A percentile compares a stretch with the other conserved stretches of the same genome.
phyloP scores from a whole-genome alignment of 805 yeast genomes.

The Lipomyces mesembrius region DNA sequence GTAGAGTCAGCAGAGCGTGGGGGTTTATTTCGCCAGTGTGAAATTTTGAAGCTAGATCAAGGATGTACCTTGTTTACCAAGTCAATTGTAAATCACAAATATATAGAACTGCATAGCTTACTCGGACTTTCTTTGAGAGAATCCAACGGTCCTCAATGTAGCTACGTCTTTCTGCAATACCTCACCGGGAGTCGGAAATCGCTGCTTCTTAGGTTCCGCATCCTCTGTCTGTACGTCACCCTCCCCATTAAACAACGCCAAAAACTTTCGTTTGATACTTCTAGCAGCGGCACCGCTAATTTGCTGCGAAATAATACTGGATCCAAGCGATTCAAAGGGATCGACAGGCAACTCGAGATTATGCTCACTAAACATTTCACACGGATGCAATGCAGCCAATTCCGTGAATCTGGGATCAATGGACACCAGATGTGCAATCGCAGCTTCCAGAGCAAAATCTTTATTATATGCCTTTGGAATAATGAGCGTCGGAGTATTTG shows the following conservation, averaged over 20 bases:
- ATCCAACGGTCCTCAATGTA: conserved; percentile 64
- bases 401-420: conserved; percentile 31
- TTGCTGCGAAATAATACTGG: conserved; percentile 70
- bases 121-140: conserved; percentile 68
- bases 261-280: conserved; percentile 60
- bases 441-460: conserved; percentile 23
- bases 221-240: conserved; percentile 19
- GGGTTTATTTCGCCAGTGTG: conserved; percentile 45
- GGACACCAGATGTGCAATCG: conserved; percentile 31
- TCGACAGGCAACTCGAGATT: conserved; percentile 30
- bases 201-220: conserved; percentile 8
- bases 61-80: conserved; percentile 33
- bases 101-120: conserved; percentile 48
- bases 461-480: conserved; percentile 27
- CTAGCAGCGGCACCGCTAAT: conserved; percentile 80
- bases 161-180: conserved; percentile 53
- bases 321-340: conserved; percentile 52
- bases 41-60: conserved; percentile 34
- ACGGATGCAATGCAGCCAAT: conserved; percentile 24
- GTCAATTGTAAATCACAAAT: background rate
- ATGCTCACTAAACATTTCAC: conserved; percentile 21
- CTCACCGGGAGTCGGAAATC: conserved; percentile 58
- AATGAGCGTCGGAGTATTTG: conserved; percentile 54
- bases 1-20: conserved; percentile 48
- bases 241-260: conserved; percentile 45